These are phyloP conservation scores for Tetrapisispora arboricola DNA, from an alignment of 805 yeast species.

Conservation along the genomic window DNA sequence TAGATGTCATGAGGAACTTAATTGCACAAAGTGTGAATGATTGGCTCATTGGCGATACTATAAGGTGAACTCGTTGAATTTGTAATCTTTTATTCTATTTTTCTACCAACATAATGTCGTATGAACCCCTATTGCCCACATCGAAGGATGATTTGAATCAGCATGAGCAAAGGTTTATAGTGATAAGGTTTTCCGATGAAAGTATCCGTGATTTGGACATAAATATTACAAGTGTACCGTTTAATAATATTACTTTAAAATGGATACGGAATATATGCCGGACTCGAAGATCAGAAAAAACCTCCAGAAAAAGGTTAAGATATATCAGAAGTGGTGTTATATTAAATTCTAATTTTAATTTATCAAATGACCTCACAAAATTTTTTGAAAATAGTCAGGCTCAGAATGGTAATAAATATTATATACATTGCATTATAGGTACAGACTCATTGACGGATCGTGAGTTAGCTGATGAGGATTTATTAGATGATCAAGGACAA, in stretches of 20 bases:
- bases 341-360: slow-evolving; percentile 13
- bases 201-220: slow-evolving; percentile 19
- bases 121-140: slow-evolving; percentile 14
- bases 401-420: slow-evolving; percentile 29
- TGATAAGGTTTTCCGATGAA: slow-evolving; percentile 24
- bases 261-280: slow-evolving; percentile 26
- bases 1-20: too few species aligned
- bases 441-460: slow-evolving; percentile 31
- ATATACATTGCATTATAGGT: slow-evolving; percentile 74
- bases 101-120: slow-evolving; percentile 16
- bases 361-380: slow-evolving; percentile 10
- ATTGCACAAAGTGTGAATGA: too few species aligned
- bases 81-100: too few species aligned
- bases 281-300: slow-evolving; percentile 12
- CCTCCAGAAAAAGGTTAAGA: slow-evolving; percentile 15
- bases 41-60: too few species aligned
- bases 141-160: slow-evolving; percentile 2
- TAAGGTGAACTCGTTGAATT: not conserved
- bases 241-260: slow-evolving; percentile 13
- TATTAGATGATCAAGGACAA: slow-evolving; percentile 34
- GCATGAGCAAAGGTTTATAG: slow-evolving; percentile 6
- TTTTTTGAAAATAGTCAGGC: slow-evolving; percentile 7
- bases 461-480: slow-evolving; percentile 47
- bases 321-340: slow-evolving; percentile 25
- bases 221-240: slow-evolving; percentile 18